These are phyloP conservation scores for Quercus cerris DNA, from an alignment of 306 rosid genomes.

Conservation along the genomic window DNA sequence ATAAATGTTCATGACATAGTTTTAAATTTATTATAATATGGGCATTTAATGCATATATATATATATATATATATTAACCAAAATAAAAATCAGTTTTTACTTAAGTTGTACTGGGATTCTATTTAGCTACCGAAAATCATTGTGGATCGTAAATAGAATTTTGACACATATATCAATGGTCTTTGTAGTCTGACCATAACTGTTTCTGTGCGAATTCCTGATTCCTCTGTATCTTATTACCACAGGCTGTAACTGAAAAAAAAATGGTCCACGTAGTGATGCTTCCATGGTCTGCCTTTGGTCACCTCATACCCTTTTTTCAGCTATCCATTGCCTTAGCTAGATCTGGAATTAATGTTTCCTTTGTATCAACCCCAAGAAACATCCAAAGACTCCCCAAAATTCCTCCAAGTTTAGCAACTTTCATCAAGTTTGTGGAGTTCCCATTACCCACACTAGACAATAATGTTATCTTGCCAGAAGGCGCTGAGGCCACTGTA, in stretches of 20 bases:
- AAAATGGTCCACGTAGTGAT: slow-evolving; percentile 27
- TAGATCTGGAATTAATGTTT: slow-evolving; percentile 18
- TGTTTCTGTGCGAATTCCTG: too few relatives aligned
- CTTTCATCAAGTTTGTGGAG: slow-evolving; percentile 10
- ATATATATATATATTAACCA: too few relatives aligned
- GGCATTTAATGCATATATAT: too few relatives aligned
- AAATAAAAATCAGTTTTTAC: too few relatives aligned
- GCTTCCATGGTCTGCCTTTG: slow-evolving; percentile 37
- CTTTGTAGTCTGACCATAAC: background rate
- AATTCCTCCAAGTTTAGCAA: slow-evolving; percentile 17
- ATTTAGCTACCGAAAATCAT: too few relatives aligned
- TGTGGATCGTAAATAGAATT: too few relatives aligned
- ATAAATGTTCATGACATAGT: too few relatives aligned
- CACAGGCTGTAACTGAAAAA: background rate
- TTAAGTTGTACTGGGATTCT: too few relatives aligned
- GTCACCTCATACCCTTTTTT: slow-evolving; percentile 30
- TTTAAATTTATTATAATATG: too few relatives aligned
- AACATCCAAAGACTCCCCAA: slow-evolving; percentile 30
- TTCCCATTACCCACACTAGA: slow-evolving; percentile 18
- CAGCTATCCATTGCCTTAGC: slow-evolving; percentile 35
- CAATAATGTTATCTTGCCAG: slow-evolving; percentile 9
- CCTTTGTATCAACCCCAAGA: slow-evolving; percentile 27
- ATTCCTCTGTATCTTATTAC: too few relatives aligned
- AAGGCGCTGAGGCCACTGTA: slow-evolving; percentile 26
- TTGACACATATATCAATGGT: too few relatives aligned